These are phyloP conservation scores for Skeletonema potamos DNA, from an alignment of 108 stramenopile genomes.

Conservation along the genomic window DNA sequence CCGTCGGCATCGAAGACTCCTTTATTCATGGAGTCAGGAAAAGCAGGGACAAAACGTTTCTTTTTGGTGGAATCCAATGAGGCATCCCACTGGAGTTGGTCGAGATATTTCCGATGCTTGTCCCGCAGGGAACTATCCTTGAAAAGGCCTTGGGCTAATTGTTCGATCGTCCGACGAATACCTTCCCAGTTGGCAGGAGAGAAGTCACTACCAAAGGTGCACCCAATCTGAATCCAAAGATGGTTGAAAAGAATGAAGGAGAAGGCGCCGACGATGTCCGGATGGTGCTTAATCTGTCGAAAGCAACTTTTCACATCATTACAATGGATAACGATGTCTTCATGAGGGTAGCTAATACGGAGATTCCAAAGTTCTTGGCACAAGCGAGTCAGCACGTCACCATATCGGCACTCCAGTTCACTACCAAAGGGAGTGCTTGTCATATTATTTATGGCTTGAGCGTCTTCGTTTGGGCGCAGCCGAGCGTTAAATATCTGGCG, in stretches of 20 bases:
- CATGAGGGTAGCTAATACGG: neutral
- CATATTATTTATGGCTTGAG: conserved; percentile 10
- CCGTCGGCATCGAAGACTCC: neutral
- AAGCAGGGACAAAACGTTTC: neutral
- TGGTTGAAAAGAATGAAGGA: neutral
- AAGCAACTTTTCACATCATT: conserved; percentile 13
- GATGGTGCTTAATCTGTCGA: conserved; percentile 9
- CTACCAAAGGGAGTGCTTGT: conserved; percentile 1
- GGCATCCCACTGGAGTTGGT: neutral
- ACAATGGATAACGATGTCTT: neutral
- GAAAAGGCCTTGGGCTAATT: neutral
- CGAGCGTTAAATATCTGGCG: neutral
- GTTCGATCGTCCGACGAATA: neutral
- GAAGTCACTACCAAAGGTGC: neutral
- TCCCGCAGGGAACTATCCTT: neutral
- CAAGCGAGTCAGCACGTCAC: neutral
- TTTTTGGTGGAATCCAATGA: neutral
- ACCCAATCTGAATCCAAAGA: neutral
- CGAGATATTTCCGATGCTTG: neutral
- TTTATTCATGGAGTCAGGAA: neutral
- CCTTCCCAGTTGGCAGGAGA: neutral
- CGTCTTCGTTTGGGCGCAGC: neutral
- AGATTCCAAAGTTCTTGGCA: neutral
- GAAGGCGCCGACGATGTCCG: neutral
- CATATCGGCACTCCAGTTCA: neutral